Evolutionary conservation across 1,284 basidiomycete species (phyloP), one percentile per base, ranked within the genome.

Genomic region (Puccinia sorghi): DNA sequence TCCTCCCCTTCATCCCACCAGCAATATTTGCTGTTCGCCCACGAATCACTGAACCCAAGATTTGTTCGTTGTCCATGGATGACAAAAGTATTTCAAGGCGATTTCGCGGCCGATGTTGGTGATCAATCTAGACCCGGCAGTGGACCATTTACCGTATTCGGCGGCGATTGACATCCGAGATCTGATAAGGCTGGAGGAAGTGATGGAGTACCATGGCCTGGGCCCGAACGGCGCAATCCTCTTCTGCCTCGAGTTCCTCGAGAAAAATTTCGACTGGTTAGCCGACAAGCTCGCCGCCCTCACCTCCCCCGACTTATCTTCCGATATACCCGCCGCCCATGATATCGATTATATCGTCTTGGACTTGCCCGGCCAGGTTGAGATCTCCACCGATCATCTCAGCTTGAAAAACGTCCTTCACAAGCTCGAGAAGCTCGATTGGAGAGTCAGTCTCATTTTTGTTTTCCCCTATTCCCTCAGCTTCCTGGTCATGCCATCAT

Each of bases 171-270:
- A 93, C 84, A 92, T 99, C 80, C 88, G 92, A 0, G 90, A 90
- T 0, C 89, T 99, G 79, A 93, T 99, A 82, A 93, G 92, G 0
- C 89, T 99, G 32, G 87, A 91, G 70, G 92, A 94, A 82, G 94
- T 90, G 25, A 97, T 98, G 95, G 86, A 89, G 5, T 90, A 91
- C 81, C 90, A 92, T 81, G 89, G 89, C 0, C 88, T 99, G 0
- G 97, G 97, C 0, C 97, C 97, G 0, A 99, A 99, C 82, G 97
- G 97, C 6, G 96, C 90, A 2, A 94, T 98, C 91, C 86, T 99
- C 20, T 99, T 95, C 84, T 96, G 94, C 84, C 92, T 98, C 88
- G 97, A 99, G 84, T 98, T 98, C 84, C 89, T 99, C 27, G 95
- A 99, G 83, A 90, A 89, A 32, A 98, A 99, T 85, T 89, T 92